Base-by-base conservation (phyloP, 352 stramenopile species). In the Plasmopara viticola region DNA sequence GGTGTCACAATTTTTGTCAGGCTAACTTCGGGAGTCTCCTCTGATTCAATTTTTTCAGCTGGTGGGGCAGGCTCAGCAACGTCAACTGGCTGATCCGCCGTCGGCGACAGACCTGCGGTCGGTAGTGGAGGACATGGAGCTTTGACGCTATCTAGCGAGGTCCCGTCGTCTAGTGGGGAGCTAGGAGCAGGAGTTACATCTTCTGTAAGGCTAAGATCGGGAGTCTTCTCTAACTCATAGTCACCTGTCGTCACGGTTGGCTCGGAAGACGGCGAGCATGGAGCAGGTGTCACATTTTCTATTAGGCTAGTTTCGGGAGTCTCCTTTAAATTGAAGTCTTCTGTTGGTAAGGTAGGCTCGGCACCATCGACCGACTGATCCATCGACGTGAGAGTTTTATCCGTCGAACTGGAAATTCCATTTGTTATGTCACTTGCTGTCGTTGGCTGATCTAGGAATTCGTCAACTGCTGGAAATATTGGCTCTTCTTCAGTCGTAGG, bases 121-220 rank as follows among this genome's bases (percentile, higher is more conserved):
- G 49, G 54, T 9, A 57, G 14, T 12, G 48, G 44, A 17, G 50
- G 50, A n/a, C 61, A 59, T 14, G 56, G 61, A 2, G 60, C 56
- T 45, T 62, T 66, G 15, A 35, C 40, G 29, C 34, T 51, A 51
- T 45, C 54, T 6, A 39, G 56, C 4, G n/a, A 53, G 13, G 43
- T 58, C 29, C 48, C 51, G 3, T 47, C 43, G 12, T 40, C 44
- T 7, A 38, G 53, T 13, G 53, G 53, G 47, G 44, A 62, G 31
- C 20, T 66, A 5, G 58, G 52, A 14, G 47, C 58, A 4, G 58
- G 58, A 13, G 54, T 67, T 9, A 67, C 49, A 12, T 63, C 55
- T 8, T 53, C 59, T 18, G 39, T 48, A 28, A 35, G 10, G 31
- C 31, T 35, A 2, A 12, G 10, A 8, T 43, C 47, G 30, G 31